phyloP scores from a whole-genome alignment of 768 basidiomycete species.

The Boletus edulis region DNA sequence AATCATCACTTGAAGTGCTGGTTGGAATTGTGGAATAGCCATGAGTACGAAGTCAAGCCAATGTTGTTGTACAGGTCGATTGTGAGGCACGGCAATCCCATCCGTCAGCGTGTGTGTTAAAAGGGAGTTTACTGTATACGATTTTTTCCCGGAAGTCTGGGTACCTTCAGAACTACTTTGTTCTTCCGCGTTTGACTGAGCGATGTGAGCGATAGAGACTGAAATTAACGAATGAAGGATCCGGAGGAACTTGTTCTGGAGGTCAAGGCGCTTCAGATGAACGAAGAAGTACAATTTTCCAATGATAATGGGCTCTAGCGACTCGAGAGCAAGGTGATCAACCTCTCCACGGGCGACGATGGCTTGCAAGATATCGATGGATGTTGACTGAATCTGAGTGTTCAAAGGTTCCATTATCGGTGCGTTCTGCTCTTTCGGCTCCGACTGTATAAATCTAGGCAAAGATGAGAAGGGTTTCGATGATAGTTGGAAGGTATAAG shows the following conservation, averaged over 20 bases:
- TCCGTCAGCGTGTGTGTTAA: conserved; percentile 78
- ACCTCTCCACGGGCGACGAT: conserved; percentile 82
- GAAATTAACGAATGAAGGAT: conserved; percentile 85
- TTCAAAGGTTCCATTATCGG: conserved; percentile 62
- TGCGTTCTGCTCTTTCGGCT: conserved; percentile 52
- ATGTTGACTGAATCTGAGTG: conserved; percentile 63
- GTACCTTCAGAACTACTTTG: conserved; percentile 34
- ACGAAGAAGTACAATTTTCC: conserved; percentile 74
- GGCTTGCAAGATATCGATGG: conserved; percentile 80
- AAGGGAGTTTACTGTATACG: conserved; percentile 64
- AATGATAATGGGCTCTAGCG: conserved; percentile 68
- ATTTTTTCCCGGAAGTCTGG: conserved; percentile 26
- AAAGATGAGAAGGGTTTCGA: conserved; percentile 2
- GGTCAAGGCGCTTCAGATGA: conserved; percentile 67
- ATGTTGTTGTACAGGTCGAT: conserved; percentile 83
- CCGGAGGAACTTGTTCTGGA: conserved; percentile 92
- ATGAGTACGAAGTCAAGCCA: conserved; percentile 97
- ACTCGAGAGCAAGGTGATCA: conserved; percentile 54
- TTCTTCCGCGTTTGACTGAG: conserved; percentile 32
- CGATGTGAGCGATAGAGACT: conserved; percentile 44
- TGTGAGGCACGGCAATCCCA: conserved; percentile 65
- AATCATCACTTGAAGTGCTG: conserved; percentile 61
- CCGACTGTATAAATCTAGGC: conserved; percentile 71
- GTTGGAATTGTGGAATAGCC: conserved; percentile 84
- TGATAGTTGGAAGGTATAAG: conserved; percentile 30